Evolutionary conservation across 1,284 basidiomycete species (phyloP).

Genomic region (Ceratobasidium sp.): DNA sequence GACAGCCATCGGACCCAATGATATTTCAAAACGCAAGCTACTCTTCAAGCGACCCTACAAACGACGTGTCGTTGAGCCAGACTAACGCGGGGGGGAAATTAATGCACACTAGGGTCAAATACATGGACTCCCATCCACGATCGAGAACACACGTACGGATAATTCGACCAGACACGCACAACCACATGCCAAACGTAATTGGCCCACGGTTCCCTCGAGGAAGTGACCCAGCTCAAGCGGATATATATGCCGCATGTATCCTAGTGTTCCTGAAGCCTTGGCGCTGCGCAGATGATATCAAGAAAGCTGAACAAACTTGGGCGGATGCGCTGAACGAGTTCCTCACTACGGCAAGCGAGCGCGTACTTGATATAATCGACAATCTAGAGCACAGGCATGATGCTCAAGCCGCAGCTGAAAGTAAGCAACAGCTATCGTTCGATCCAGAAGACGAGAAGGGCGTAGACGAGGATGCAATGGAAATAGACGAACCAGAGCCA

Average conservation of each 20-base stretch:
- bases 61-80: not conserved
- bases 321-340: constrained; percentile 29
- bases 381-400: constrained; percentile 14
- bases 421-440: not conserved
- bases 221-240: constrained; percentile 2
- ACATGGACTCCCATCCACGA: constrained; percentile 8
- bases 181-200: too few relatives aligned
- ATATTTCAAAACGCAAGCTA: too few relatives aligned
- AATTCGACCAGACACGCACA: not conserved
- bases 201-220: constrained; percentile 25
- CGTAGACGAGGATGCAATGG: not conserved
- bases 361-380: not conserved
- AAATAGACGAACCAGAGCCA: not conserved
- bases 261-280: constrained; percentile 39
- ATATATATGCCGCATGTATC: constrained; percentile 23
- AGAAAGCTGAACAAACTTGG: not conserved
- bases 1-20: too few relatives aligned
- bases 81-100: not conserved
- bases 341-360: not conserved
- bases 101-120: not conserved
- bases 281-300: constrained; percentile 3
- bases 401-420: constrained; percentile 14
- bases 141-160: not conserved
- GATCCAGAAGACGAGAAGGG: not conserved
- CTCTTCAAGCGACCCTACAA: not conserved